Percentiles rank a stretch among this genome's conserved stretches.
These are phyloP conservation scores for Arachis hypogaea DNA, from an alignment of 306 rosid species.

Conservation along the genomic window DNA sequence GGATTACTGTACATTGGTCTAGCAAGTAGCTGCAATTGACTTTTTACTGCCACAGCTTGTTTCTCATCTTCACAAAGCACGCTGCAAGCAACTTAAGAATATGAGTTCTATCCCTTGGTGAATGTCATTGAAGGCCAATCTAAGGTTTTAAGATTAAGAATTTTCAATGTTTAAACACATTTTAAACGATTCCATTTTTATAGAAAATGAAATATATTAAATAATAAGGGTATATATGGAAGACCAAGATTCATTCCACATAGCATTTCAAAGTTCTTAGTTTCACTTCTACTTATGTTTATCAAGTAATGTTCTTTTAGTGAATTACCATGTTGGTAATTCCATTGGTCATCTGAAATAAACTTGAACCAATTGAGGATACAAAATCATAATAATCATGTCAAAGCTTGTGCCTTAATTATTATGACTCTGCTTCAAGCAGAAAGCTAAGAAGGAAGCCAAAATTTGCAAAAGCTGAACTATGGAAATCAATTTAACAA, in stretches of 20 bases:
- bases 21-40: slow-evolving; percentile 88
- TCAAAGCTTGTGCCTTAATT: neutral
- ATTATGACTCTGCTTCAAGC: slow-evolving; percentile 10
- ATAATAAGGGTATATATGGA: neutral
- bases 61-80: slow-evolving; percentile 89
- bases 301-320: neutral
- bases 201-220: neutral
- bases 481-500: slow-evolving; percentile 16
- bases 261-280: neutral
- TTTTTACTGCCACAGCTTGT: slow-evolving; percentile 92
- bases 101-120: neutral
- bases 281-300: slow-evolving; percentile 25
- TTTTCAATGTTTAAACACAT: slow-evolving; percentile 1
- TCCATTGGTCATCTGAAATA: neutral
- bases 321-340: too few relatives aligned
- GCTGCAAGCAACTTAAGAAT: slow-evolving; percentile 49
- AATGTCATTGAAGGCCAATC: slow-evolving; percentile 28
- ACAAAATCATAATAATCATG: slow-evolving; percentile 21
- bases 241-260: slow-evolving; percentile 17
- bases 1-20: slow-evolving; percentile 99
- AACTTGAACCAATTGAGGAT: slow-evolving; percentile 18
- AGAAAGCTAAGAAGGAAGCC: slow-evolving; percentile 6
- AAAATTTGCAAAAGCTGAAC: slow-evolving; percentile 4
- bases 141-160: slow-evolving; percentile 9
- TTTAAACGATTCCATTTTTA: neutral